Evolutionary conservation across 106 monocot genomes (phyloP).

Genomic region (Dendrobium officinale): DNA sequence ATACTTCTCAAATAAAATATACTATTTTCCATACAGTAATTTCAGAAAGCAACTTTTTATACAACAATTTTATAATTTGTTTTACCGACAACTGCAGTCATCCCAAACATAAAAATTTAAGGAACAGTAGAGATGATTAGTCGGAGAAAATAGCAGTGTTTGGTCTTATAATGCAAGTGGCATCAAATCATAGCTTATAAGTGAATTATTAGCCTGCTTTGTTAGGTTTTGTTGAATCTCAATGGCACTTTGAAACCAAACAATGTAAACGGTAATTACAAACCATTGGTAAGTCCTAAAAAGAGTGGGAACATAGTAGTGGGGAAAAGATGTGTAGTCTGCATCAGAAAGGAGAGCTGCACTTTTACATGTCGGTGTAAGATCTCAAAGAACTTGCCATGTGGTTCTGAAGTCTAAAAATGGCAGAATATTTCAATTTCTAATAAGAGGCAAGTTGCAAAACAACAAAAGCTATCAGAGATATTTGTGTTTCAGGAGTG

Average conservation of each 20-base stretch:
- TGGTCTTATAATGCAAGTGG: neutral
- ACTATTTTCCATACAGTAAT: too few relatives aligned
- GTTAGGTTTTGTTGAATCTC: neutral
- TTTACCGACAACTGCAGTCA: too few relatives aligned
- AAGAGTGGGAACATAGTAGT: neutral
- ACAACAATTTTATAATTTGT: too few relatives aligned
- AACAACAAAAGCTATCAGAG: neutral
- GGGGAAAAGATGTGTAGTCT: neutral
- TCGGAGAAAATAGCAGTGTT: neutral
- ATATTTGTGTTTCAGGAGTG: neutral
- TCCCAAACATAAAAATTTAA: too few relatives aligned
- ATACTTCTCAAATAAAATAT: too few relatives aligned
- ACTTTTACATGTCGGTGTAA: too few relatives aligned
- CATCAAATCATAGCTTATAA: neutral
- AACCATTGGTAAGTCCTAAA: neutral
- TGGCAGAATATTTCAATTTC: neutral
- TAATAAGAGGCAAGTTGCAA: neutral
- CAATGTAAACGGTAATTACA: neutral
- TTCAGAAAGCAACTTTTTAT: too few relatives aligned
- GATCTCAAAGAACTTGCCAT: neutral
- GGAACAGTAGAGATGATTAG: too few relatives aligned
- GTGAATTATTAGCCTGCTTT: neutral
- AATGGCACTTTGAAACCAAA: neutral
- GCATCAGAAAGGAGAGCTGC: neutral
- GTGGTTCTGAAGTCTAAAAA: neutral